These are phyloP conservation scores for Prunus dulcis DNA, from an alignment of 306 rosid species.

Conservation along the genomic window DNA sequence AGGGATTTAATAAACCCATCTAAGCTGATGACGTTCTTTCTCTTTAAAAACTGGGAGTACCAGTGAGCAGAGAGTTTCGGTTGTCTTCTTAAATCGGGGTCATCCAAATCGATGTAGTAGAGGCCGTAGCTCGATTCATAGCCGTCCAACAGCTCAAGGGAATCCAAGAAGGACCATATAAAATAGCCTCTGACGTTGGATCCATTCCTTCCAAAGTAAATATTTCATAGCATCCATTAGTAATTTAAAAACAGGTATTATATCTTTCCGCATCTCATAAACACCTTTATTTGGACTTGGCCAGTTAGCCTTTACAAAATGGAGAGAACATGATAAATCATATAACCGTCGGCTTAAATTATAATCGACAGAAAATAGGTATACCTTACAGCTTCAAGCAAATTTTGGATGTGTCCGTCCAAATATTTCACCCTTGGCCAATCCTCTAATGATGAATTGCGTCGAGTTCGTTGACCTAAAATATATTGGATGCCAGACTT, in stretches of 20 bases:
- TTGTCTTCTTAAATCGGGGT: constrained; percentile 43
- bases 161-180: constrained; percentile 64
- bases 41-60: constrained; percentile 54
- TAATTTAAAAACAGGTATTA: too few relatives aligned
- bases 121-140: constrained; percentile 43
- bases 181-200: constrained; percentile 60
- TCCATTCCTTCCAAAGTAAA: constrained; percentile 43
- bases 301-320: not conserved
- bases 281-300: not conserved
- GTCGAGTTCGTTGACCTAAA: constrained; percentile 45
- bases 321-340: not conserved
- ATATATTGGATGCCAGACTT: too few relatives aligned
- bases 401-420: constrained; percentile 34
- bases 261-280: not conserved
- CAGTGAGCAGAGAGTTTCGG: constrained; percentile 60
- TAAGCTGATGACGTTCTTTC: not conserved
- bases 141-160: constrained; percentile 47
- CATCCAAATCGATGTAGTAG: constrained; percentile 42
- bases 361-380: too few relatives aligned
- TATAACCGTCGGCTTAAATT: not conserved
- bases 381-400: constrained; percentile 53
- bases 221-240: too few relatives aligned
- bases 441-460: constrained; percentile 57
- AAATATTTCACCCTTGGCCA: constrained; percentile 49
- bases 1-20: constrained; percentile 10